Evolutionary conservation across 495 filamentous ascomycete species (phyloP), one percentile per base, ranked within the genome.

Genomic region (Trichoderma gamsii): DNA sequence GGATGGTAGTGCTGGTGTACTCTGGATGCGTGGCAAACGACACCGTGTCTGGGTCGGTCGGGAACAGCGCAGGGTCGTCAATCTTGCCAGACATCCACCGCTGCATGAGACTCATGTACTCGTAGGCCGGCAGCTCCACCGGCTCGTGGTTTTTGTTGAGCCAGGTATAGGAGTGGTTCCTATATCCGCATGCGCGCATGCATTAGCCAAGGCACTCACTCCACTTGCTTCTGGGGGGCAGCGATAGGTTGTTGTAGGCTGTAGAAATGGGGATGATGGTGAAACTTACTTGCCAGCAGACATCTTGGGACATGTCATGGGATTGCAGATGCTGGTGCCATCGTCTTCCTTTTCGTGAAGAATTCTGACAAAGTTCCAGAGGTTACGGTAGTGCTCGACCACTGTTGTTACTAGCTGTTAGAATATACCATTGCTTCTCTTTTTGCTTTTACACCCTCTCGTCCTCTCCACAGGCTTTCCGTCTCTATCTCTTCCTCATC

Each of bases 1-100:
- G 63, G 16, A 61, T 1, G 23, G 23, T 21, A 27, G 84, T 88
- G 27, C 78, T 78, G 66, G 82, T 84, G 18, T 82, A 65, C 12
- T 43, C 83, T 52, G 81, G 76, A 70, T 82, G 83, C 69, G 82
- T 81, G 13, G 89, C 81, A 71, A 76, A 85, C 0, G 83, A 84
- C 38, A 84, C 82, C 15, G 80, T 78, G 35, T 85, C 85, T 15
- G 82, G 74, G 67, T 90, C 89, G 49, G 90, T 95, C 2, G 93
- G 93, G 78, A 97, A 97, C 77, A 94, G 88, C 70, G 87, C 84
- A 16, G 84, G 85, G 75, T 97, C 93, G 71, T 92, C 88, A 66
- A 96, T 89, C 81, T 97, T 97, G 78, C 89, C 90, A 64, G 89
- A 88, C 70, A 97, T 94, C 93, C 93, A 97, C 65, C 90, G 91